Evolutionary conservation across 805 yeast genomes (phyloP), one percentile per base, ranked within the genome.

Genomic region (Blastobotrys attinorum): DNA sequence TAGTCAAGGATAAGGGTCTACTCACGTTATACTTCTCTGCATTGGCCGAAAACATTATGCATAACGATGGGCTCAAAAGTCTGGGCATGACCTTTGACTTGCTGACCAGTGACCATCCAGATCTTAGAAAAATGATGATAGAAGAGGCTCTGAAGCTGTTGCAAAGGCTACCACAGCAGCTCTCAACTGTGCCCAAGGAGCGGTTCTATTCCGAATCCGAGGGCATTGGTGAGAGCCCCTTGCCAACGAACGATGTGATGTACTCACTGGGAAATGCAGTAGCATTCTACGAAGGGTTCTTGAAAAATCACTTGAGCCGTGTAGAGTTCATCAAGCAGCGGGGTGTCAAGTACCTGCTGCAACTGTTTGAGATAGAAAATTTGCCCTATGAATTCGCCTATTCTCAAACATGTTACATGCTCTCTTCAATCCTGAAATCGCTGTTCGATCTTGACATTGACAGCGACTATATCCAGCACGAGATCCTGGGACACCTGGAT

Each of bases 81-180:
- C 58, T 85, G 15, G 95, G 94, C 1, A 66, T 73, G 22, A 71
- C 81, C 0, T 70, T 88, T 53, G 96, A 88, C 57, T 94, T 85
- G 52, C 63, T 88, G 39, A 79, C 84, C 2, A 73, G 96, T 55
- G 96, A 89, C 57, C 86, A 84, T 55, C 85, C 95, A 1, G 77
- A 73, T 2, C 66, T 87, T 47, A 78, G 83, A 40, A 79, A 83
- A 0, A 55, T 63, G 0, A 76, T 88, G 18, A 61, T 76, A 40
- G 61, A 67, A 2, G 75, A 76, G 41, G 63, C 79, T 38, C 62
- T 50, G 8, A 47, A 44, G 21, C 20, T 54, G 22, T 22, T 54
- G 6, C 29, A 39, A 18, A 29, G 18, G 13, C 20, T 54, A 3
- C 52, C 53, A 7, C 33, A 20, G 49, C 56, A 22, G 68, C 68